Conservation (phyloP, 768 basidiomycete genomes). For the Pulveroboletus sp. region DNA sequence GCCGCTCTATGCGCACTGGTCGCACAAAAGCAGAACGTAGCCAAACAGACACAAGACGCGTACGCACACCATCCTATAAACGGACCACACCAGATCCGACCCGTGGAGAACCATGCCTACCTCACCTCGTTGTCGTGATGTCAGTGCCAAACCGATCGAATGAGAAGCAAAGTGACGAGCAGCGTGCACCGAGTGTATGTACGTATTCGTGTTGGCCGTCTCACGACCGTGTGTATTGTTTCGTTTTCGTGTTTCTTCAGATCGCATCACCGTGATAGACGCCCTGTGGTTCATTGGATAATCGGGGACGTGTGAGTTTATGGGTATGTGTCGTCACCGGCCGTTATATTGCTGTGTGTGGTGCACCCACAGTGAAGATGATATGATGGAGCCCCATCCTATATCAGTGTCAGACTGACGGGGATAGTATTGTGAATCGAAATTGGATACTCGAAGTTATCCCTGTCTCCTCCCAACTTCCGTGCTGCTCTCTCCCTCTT, state of each 20-base stretch:
- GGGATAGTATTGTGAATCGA: background rate
- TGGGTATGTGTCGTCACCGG: too few species aligned
- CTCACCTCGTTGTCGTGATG: slow-evolving; percentile 21
- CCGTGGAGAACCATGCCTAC: slow-evolving; percentile 11
- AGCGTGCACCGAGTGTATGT: slow-evolving; percentile 4
- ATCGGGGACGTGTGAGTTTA: background rate
- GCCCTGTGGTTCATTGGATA: background rate
- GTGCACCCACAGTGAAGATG: too few species aligned
- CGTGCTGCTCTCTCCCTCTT: background rate
- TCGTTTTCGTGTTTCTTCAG: background rate
- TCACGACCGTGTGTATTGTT: slow-evolving; percentile 5
- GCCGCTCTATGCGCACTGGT: slow-evolving; percentile 82
- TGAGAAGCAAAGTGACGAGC: background rate
- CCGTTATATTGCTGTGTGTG: too few species aligned
- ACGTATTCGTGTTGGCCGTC: slow-evolving; percentile 5
- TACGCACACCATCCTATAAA: slow-evolving; percentile 4
- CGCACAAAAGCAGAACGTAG: slow-evolving; percentile 23
- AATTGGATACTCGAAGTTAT: background rate
- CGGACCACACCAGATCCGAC: slow-evolving; percentile 10
- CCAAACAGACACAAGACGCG: slow-evolving; percentile 9
- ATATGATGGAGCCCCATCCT: too few species aligned
- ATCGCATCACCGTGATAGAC: slow-evolving; percentile 5
- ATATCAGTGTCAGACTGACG: too few species aligned
- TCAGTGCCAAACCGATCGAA: background rate
- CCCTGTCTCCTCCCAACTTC: too few species aligned